Percentiles rank a stretch among this genome's conserved stretches.
Evolutionary conservation across 2,329 filamentous ascomycete species (phyloP).

Genomic region (Paradendryphiella salina): DNA sequence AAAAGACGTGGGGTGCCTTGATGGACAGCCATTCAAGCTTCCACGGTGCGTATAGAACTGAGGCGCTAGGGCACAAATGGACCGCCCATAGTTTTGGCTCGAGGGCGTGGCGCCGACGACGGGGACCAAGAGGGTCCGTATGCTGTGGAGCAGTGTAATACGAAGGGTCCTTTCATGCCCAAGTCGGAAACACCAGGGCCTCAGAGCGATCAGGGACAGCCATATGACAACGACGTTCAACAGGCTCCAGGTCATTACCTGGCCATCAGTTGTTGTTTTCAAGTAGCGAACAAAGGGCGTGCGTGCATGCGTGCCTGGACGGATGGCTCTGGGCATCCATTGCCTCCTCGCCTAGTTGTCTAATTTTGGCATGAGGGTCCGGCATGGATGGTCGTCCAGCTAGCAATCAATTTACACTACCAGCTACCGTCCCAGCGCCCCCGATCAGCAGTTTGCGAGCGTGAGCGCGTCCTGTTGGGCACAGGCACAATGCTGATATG

Average conservation of each 20-base stretch:
- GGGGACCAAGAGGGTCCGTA: slow-evolving; percentile 10
- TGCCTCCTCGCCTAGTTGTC: slow-evolving; percentile 4
- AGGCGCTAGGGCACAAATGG: slow-evolving; percentile 20
- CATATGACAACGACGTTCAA: slow-evolving; percentile 12
- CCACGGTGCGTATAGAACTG: slow-evolving; percentile 6
- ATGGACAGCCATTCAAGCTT: slow-evolving; percentile 18
- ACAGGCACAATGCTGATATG: neutral
- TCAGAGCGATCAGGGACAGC: slow-evolving; percentile 2
- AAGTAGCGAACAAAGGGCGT: slow-evolving; percentile 1
- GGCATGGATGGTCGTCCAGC: slow-evolving; percentile 11
- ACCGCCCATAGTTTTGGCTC: slow-evolving; percentile 7
- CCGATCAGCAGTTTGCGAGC: slow-evolving; percentile 10
- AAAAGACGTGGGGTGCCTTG: slow-evolving; percentile 8
- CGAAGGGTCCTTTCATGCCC: slow-evolving; percentile 6
- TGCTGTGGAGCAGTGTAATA: slow-evolving; percentile 11
- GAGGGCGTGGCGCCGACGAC: slow-evolving; percentile 18
- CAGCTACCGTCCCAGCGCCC: slow-evolving; percentile 7
- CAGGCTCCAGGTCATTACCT: neutral
- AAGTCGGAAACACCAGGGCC: slow-evolving; percentile 14
- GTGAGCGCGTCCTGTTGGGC: neutral
- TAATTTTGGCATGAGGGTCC: slow-evolving; percentile 23
- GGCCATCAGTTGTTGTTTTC: slow-evolving; percentile 8
- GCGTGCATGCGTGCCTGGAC: neutral
- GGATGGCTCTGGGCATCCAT: slow-evolving; percentile 1
- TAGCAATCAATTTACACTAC: slow-evolving; percentile 5